A percentile compares a stretch with the other conserved stretches of the same genome.
These are phyloP conservation scores for Coemansia sp. DNA, from an alignment of 192 early-diverging fungal genomes.

Conservation along the genomic window DNA sequence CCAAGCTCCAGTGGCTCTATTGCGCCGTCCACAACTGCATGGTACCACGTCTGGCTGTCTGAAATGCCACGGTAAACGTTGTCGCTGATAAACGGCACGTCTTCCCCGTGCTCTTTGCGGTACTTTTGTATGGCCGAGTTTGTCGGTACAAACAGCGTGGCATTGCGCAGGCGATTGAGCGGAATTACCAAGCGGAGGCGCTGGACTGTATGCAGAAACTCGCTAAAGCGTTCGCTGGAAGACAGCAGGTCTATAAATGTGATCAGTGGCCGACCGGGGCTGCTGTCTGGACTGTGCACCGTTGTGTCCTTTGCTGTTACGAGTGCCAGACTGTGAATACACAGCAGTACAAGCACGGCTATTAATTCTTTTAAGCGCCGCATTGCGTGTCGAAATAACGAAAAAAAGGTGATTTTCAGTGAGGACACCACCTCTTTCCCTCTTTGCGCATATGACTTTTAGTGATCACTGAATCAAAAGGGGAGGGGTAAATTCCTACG, in stretches of 20 bases:
- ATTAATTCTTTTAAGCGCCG: background rate
- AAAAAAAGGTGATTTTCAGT: too few relatives aligned
- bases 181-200: conserved; percentile 55
- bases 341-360: background rate
- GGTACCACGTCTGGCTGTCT: conserved; percentile 51
- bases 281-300: conserved; percentile 4
- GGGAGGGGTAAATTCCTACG: too few relatives aligned
- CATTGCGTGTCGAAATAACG: conserved; percentile 7
- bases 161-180: conserved; percentile 56
- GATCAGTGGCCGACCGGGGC: background rate
- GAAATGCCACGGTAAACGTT: conserved; percentile 35
- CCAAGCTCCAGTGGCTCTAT: conserved; percentile 16
- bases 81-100: conserved; percentile 5
- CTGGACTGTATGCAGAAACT: conserved; percentile 56
- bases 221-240: conserved; percentile 51
- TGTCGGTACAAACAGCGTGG: conserved; percentile 60
- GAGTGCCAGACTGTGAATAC: background rate
- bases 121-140: conserved; percentile 54
- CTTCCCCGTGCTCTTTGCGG: conserved; percentile 25
- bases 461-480: too few relatives aligned
- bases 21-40: conserved; percentile 32
- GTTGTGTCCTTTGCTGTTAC: background rate
- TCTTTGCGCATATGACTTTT: too few relatives aligned
- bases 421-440: too few relatives aligned
- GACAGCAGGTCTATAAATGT: conserved; percentile 62